phyloP scores from a whole-genome alignment of 176 grass and related monocot species.

The barley (Hordeum vulgare) region DNA sequence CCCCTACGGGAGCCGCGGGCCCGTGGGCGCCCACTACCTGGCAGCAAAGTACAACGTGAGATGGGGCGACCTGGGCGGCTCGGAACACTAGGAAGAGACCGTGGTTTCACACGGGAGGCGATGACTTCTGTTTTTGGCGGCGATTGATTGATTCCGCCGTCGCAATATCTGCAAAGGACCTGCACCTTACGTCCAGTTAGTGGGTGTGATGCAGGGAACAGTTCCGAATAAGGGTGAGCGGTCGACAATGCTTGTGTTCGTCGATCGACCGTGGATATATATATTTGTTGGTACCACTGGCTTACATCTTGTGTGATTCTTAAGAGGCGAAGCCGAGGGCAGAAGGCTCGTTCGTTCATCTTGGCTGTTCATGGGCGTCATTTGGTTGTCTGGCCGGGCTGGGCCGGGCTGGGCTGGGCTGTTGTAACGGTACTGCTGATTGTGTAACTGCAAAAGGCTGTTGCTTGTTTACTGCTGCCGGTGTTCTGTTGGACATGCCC shows the following conservation, averaged over 20 bases:
- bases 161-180: background rate
- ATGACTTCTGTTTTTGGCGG: background rate
- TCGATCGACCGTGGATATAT: background rate
- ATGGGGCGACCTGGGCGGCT: conserved; percentile 64
- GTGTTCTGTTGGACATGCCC: too few relatives aligned
- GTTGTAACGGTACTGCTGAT: background rate
- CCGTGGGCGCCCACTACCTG: conserved; percentile 81
- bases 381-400: background rate
- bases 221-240: conserved; percentile 14
- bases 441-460: too few relatives aligned
- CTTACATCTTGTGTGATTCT: too few relatives aligned
- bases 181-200: background rate
- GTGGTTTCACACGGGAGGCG: background rate
- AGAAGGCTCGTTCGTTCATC: background rate
- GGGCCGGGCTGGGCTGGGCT: background rate
- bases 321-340: background rate
- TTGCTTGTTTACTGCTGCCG: too few relatives aligned
- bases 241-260: background rate
- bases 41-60: conserved; percentile 73
- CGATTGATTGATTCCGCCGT: background rate
- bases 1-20: conserved; percentile 80
- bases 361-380: background rate
- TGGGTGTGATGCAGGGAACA: background rate
- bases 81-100: conserved; percentile 39
- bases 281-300: background rate